Evolutionary conservation across 352 stramenopile genomes (phyloP).

Genomic region (Phytophthora citrophthora): DNA sequence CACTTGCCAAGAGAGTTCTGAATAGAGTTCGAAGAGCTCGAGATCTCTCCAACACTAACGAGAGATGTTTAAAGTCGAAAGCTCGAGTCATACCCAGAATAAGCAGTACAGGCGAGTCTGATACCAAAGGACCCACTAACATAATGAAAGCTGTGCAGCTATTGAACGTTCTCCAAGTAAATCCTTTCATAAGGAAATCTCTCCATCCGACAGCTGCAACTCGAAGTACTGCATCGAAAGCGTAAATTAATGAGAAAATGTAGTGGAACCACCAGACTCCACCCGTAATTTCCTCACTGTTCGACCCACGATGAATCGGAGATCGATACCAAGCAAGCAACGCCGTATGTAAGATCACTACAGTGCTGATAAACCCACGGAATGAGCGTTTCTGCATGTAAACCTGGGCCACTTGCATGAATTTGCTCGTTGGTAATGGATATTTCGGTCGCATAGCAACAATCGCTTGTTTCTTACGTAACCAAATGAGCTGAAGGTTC

Average conservation of each 20-base stretch:
- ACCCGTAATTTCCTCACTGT: slow-evolving; percentile 35
- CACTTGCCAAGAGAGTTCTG: slow-evolving; percentile 71
- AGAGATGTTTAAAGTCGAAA: slow-evolving; percentile 87
- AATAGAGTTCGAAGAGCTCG: slow-evolving; percentile 75
- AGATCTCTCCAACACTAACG: slow-evolving; percentile 77
- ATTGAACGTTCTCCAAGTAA: slow-evolving; percentile 81
- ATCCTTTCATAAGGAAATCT: slow-evolving; percentile 87
- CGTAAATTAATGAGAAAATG: slow-evolving; percentile 81
- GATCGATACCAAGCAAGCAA: slow-evolving; percentile 78
- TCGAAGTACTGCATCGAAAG: slow-evolving; percentile 67
- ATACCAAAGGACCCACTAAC: slow-evolving; percentile 70
- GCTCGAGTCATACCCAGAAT: slow-evolving; percentile 80
- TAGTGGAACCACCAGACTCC: slow-evolving; percentile 84
- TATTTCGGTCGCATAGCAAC: slow-evolving; percentile 78
- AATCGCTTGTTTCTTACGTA: slow-evolving; percentile 70
- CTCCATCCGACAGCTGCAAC: slow-evolving; percentile 79
- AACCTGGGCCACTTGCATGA: slow-evolving; percentile 63
- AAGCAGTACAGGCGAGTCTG: slow-evolving; percentile 63
- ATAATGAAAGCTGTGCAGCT: slow-evolving; percentile 80
- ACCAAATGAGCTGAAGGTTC: slow-evolving; percentile 83
- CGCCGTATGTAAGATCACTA: slow-evolving; percentile 75
- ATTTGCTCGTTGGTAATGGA: slow-evolving; percentile 61
- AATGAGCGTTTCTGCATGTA: slow-evolving; percentile 76
- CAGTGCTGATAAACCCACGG: slow-evolving; percentile 62
- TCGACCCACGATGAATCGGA: slow-evolving; percentile 46